These are phyloP conservation scores for Cryptosporidium sp. DNA, from an alignment of 169 alveolate species.

Conservation along the genomic window DNA sequence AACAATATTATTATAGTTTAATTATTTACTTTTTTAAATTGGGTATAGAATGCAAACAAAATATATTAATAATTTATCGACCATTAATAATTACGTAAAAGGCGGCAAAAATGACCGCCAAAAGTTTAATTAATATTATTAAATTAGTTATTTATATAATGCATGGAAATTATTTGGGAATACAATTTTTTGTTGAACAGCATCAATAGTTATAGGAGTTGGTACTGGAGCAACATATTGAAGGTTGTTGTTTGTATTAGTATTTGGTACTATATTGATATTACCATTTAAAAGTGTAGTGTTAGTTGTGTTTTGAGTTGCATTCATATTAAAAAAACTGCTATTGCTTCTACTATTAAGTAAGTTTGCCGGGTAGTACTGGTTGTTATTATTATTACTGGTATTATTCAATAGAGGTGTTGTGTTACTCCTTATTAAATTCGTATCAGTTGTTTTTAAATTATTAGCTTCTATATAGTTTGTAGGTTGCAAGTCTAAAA, in stretches of 20 bases:
- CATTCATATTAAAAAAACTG: background rate
- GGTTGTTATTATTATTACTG: background rate
- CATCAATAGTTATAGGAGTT: constrained; percentile 21
- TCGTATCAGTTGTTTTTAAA: background rate
- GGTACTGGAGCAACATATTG: constrained; percentile 47
- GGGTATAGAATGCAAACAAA: background rate
- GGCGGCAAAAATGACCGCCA: constrained; percentile 29
- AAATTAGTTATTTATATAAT: constrained; percentile 4
- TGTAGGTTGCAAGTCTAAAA: constrained; percentile 13
- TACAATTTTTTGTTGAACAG: constrained; percentile 18
- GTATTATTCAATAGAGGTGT: constrained; percentile 3
- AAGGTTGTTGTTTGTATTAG: background rate
- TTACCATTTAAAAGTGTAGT: background rate
- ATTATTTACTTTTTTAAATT: background rate
- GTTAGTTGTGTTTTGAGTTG: background rate
- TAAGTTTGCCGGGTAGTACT: background rate
- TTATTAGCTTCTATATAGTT: background rate
- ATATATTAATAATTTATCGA: background rate
- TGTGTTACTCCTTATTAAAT: background rate
- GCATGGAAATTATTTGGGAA: constrained; percentile 40
- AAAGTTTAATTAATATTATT: background rate
- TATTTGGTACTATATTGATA: background rate
- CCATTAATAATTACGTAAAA: background rate
- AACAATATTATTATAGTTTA: background rate
- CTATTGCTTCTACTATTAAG: constrained; percentile 1